Percentiles rank a stretch among this genome's conserved stretches.
phyloP scores from a whole-genome alignment of 2,329 filamentous ascomycete genomes.

The Cordyceps sp. region DNA sequence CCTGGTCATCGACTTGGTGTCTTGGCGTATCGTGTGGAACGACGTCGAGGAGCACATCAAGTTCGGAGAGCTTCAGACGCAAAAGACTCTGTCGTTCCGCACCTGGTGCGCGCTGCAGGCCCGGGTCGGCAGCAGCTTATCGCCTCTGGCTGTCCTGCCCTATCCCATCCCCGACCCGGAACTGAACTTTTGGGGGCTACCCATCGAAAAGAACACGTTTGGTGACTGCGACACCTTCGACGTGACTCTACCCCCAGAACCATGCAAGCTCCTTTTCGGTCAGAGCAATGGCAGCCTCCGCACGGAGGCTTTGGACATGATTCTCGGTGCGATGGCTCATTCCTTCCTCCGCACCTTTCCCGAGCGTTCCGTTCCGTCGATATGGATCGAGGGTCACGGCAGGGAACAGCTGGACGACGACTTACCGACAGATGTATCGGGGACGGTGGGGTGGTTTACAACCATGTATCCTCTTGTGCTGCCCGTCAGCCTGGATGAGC shows the following conservation, averaged over 20 bases:
- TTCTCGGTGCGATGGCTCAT: constrained; percentile 15
- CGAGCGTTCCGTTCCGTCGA: constrained; percentile 14
- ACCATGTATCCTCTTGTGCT: constrained; percentile 18
- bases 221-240: constrained; percentile 1
- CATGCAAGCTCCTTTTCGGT: constrained; percentile 5
- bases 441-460: constrained; percentile 29
- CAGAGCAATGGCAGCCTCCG: constrained; percentile 12
- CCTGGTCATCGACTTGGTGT: constrained; percentile 26
- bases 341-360: constrained; percentile 18
- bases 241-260: constrained; percentile 3
- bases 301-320: constrained; percentile 20
- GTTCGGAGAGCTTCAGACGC: constrained; percentile 2
- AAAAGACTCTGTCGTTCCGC: constrained; percentile 14
- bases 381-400: constrained; percentile 25
- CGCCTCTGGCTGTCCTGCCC: constrained; percentile 2
- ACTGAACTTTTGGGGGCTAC: constrained; percentile 5
- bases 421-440: constrained; percentile 15
- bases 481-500: constrained; percentile 1
- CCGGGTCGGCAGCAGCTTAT: constrained; percentile 1
- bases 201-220: constrained; percentile 2
- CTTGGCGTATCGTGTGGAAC: constrained; percentile 21
- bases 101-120: constrained; percentile 12
- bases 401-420: constrained; percentile 12
- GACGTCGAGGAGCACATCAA: constrained; percentile 5
- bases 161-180: constrained; percentile 4